These are phyloP conservation scores for Petrea volubilis DNA, from an alignment of 257 asterid genomes.

Conservation along the genomic window DNA sequence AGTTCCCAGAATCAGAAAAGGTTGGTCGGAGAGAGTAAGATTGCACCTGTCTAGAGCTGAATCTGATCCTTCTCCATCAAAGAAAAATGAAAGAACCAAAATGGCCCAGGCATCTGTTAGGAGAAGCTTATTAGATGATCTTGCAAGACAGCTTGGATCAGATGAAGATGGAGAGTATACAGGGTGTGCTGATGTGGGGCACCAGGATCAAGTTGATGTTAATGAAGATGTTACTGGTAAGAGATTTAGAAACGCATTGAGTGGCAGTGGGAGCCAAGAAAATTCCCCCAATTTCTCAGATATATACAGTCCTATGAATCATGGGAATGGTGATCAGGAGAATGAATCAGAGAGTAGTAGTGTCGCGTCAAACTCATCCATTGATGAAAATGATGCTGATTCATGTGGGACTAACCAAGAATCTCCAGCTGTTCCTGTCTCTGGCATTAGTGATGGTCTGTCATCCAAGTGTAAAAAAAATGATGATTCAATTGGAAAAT, in stretches of 20 bases:
- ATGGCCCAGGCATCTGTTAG: slow-evolving; percentile 51
- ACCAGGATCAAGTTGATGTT: slow-evolving; percentile 29
- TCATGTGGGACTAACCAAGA: slow-evolving; percentile 20
- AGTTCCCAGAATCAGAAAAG: slow-evolving; percentile 42
- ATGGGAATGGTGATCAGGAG: slow-evolving; percentile 38
- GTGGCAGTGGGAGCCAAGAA: slow-evolving; percentile 48
- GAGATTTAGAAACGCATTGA: slow-evolving; percentile 31
- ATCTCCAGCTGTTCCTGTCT: slow-evolving; percentile 12
- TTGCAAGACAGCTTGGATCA: slow-evolving; percentile 60
- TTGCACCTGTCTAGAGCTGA: slow-evolving; percentile 57
- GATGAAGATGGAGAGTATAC: slow-evolving; percentile 42
- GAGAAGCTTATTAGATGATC: slow-evolving; percentile 75
- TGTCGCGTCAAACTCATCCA: slow-evolving; percentile 38
- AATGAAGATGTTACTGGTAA: slow-evolving; percentile 27
- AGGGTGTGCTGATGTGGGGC: slow-evolving; percentile 27
- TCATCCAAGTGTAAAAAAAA: slow-evolving; percentile 32
- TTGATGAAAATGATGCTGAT: slow-evolving; percentile 25
- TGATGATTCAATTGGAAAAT: slow-evolving; percentile 30
- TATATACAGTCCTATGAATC: slow-evolving; percentile 46
- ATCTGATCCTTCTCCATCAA: slow-evolving; percentile 62
- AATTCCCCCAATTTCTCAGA: slow-evolving; percentile 49
- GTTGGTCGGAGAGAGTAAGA: slow-evolving; percentile 75
- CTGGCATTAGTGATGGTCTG: slow-evolving; percentile 20
- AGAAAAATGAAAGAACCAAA: slow-evolving; percentile 33
- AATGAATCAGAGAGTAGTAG: slow-evolving; percentile 37